Percentiles rank a stretch among this genome's conserved stretches.
Conservation (phyloP, 164 flowering plant genomes). For the Vitis rotundifolia region DNA sequence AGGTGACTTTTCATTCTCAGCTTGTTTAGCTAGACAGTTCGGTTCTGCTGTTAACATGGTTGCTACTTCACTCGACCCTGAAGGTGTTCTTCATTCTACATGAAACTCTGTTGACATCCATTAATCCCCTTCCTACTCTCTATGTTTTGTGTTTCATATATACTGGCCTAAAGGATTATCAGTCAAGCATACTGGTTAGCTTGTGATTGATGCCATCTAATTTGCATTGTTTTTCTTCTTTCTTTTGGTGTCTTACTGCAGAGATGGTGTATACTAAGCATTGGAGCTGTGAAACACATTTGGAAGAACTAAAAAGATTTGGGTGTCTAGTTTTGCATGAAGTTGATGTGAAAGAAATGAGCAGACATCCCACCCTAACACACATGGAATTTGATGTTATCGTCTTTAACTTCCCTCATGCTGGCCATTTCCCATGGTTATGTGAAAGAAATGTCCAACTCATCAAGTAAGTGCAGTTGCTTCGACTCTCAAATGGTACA, state of each 20-base stretch:
- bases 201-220: too few relatives aligned
- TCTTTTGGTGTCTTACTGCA: neutral
- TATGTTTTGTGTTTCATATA: too few relatives aligned
- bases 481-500: too few relatives aligned
- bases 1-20: slow-evolving; percentile 26
- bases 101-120: too few relatives aligned
- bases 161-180: too few relatives aligned
- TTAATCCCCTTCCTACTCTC: too few relatives aligned
- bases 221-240: too few relatives aligned
- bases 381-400: slow-evolving; percentile 37
- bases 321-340: slow-evolving; percentile 36
- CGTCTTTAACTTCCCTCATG: slow-evolving; percentile 60
- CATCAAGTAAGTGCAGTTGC: slow-evolving; percentile 23
- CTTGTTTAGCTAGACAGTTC: slow-evolving; percentile 22
- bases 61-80: slow-evolving; percentile 21
- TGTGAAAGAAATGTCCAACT: slow-evolving; percentile 7
- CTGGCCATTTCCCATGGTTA: slow-evolving; percentile 20
- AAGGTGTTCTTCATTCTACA: slow-evolving; percentile 2
- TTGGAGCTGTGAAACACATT: slow-evolving; percentile 6
- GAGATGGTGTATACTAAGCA: slow-evolving; percentile 3
- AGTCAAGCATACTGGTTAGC: too few relatives aligned
- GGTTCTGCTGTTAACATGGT: slow-evolving; percentile 24
- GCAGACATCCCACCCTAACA: slow-evolving; percentile 17
- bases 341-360: slow-evolving; percentile 36
- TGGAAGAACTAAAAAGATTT: slow-evolving; percentile 18